A percentile compares a stretch with the other conserved stretches of the same genome.
These are phyloP conservation scores for Akebia trifoliata DNA, from an alignment of 164 flowering plant species.

Conservation along the genomic window DNA sequence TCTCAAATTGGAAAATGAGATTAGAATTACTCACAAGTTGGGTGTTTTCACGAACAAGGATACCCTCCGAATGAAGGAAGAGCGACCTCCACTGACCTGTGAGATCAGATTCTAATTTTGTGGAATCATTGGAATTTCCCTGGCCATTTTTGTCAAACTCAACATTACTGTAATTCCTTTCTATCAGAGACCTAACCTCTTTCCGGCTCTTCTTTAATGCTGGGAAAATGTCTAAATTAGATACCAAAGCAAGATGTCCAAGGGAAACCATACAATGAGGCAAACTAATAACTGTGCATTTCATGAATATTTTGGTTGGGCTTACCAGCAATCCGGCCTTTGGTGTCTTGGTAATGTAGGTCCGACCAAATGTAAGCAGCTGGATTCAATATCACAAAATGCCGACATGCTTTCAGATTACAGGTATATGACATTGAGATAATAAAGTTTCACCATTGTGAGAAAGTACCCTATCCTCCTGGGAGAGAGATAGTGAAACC, in stretches of 20 bases:
- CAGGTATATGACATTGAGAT: neutral
- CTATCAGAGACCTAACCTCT: slow-evolving; percentile 54
- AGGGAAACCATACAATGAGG: neutral
- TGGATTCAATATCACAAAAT: slow-evolving; percentile 27
- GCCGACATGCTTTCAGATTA: neutral
- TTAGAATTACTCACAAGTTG: slow-evolving; percentile 58
- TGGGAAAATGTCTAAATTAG: slow-evolving; percentile 14
- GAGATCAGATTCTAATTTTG: slow-evolving; percentile 56
- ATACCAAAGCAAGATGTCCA: neutral
- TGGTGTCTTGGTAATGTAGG: slow-evolving; percentile 79
- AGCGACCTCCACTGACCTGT: slow-evolving; percentile 71
- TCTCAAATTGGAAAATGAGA: neutral
- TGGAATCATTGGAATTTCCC: slow-evolving; percentile 24
- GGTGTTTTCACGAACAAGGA: slow-evolving; percentile 46
- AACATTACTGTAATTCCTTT: slow-evolving; percentile 28
- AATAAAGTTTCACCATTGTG: neutral
- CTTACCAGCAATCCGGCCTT: slow-evolving; percentile 69
- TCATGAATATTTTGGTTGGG: neutral
- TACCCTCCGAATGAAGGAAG: slow-evolving; percentile 61
- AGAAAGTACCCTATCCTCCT: neutral
- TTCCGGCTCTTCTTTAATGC: slow-evolving; percentile 72
- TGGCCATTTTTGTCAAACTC: slow-evolving; percentile 19
- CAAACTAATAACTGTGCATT: neutral
- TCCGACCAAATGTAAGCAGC: slow-evolving; percentile 87
- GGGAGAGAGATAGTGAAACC: neutral